Evolutionary conservation across 2,329 filamentous ascomycete genomes (phyloP).

Genomic region (Bimuria novae-zelandiae): DNA sequence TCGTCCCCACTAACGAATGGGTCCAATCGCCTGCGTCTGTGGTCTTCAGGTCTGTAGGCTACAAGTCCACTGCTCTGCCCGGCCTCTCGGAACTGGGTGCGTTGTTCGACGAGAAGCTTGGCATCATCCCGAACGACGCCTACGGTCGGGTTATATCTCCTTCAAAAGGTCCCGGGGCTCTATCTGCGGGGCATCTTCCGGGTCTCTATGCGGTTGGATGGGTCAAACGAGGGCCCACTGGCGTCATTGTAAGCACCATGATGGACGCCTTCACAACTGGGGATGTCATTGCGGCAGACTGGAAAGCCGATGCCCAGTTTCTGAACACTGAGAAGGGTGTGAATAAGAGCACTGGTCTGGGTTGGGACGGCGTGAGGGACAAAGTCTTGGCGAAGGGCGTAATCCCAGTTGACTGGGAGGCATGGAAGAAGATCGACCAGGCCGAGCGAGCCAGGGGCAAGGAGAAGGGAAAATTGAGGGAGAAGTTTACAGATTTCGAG

Average conservation of each 20-base stretch:
- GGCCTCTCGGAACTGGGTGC: conserved; percentile 76
- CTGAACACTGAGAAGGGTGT: conserved; percentile 48
- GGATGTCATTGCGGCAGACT: conserved; percentile 82
- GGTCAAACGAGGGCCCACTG: conserved; percentile 93
- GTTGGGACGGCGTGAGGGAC: conserved; percentile 76
- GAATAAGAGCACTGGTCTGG: conserved; percentile 53
- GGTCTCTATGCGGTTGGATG: conserved; percentile 93
- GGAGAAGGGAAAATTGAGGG: conserved; percentile 73
- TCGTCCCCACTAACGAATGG: conserved; percentile 49
- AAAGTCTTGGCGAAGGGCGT: conserved; percentile 63
- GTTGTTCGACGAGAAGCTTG: conserved; percentile 74
- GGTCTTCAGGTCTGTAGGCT: conserved; percentile 94
- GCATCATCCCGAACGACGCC: conserved; percentile 82
- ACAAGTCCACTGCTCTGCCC: conserved; percentile 77
- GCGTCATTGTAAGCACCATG: conserved; percentile 96
- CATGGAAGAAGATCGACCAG: conserved; percentile 86
- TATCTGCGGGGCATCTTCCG: conserved; percentile 59
- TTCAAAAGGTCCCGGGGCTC: conserved; percentile 39
- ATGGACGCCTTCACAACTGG: conserved; percentile 89
- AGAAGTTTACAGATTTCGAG: conserved; percentile 53
- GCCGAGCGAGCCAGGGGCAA: conserved; percentile 72
- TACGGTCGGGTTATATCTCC: conserved; percentile 69
- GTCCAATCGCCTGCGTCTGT: conserved; percentile 67
- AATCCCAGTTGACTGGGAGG: conserved; percentile 74
- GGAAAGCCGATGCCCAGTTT: conserved; percentile 58